Conservation (phyloP, 1,139 yeast genomes). For the Saccharomyces uvarum region DNA sequence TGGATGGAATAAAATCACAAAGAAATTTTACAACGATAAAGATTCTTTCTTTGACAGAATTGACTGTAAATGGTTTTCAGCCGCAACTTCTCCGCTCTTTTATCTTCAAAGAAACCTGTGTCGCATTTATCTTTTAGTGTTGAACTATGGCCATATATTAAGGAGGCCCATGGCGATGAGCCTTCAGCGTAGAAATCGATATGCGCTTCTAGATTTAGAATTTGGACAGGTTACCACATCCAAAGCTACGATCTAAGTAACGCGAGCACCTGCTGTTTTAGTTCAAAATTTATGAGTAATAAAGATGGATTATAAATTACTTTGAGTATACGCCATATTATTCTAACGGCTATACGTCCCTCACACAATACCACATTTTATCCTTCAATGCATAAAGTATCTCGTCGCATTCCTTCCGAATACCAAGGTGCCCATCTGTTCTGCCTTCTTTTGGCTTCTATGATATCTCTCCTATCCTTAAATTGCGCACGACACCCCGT, state of each 20-base stretch:
- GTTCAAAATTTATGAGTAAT: not conserved
- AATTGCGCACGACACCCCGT: not conserved
- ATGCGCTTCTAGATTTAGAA: not conserved
- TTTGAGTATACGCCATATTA: not conserved
- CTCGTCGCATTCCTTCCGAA: not conserved
- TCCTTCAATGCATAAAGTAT: not conserved
- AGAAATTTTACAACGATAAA: not conserved
- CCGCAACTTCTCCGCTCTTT: not conserved
- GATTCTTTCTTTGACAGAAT: not conserved
- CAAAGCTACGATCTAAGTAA: not conserved
- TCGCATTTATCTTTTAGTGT: not conserved
- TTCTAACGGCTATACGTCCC: not conserved
- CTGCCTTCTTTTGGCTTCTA: not conserved
- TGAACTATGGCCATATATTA: not conserved
- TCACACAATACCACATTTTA: not conserved
- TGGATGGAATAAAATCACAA: not conserved
- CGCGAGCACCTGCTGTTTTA: not conserved
- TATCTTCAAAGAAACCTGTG: not conserved
- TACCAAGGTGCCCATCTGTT: not conserved
- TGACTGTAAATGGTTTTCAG: not conserved
- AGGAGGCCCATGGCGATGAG: not conserved
- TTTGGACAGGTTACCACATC: not conserved
- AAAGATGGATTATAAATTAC: not conserved
- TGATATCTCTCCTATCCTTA: not conserved
- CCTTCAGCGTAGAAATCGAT: not conserved